phyloP scores from a whole-genome alignment of 495 filamentous ascomycete genomes.

The Hyaloscypha hepaticicola region DNA sequence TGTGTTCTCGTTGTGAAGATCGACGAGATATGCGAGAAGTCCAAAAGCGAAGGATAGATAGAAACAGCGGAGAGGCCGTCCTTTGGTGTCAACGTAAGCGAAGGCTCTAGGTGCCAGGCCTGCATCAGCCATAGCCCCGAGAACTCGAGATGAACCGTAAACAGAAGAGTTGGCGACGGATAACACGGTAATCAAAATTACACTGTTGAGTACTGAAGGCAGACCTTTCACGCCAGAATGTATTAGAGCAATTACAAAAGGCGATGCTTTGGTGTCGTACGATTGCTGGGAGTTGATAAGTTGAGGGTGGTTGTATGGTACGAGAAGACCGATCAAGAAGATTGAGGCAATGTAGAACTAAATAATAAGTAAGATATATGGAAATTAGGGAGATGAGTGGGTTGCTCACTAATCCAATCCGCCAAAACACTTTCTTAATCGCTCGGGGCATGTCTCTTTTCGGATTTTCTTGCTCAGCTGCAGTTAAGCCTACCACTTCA shows the following conservation, averaged over 20 bases:
- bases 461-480: constrained; percentile 83
- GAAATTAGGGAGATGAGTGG: background rate
- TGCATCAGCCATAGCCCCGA: background rate
- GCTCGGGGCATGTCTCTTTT: constrained; percentile 82
- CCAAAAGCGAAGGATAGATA: background rate
- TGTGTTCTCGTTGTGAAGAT: background rate
- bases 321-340: constrained; percentile 66
- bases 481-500: constrained; percentile 85
- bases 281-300: constrained; percentile 46
- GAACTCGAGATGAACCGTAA: constrained; percentile 3
- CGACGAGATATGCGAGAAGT: background rate
- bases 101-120: constrained; percentile 2
- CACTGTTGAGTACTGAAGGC: constrained; percentile 70
- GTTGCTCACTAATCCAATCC: constrained; percentile 61
- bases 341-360: constrained; percentile 77
- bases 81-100: background rate
- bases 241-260: constrained; percentile 62
- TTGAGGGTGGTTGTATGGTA: constrained; percentile 52
- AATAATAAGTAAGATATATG: background rate
- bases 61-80: constrained; percentile 5
- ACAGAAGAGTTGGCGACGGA: constrained; percentile 62
- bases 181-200: constrained; percentile 61
- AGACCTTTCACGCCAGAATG: constrained; percentile 63
- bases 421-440: constrained; percentile 93
- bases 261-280: constrained; percentile 58